These are phyloP conservation scores for Amauroascus verrucosus DNA, from an alignment of 2,329 filamentous ascomycete species.

Conservation along the genomic window DNA sequence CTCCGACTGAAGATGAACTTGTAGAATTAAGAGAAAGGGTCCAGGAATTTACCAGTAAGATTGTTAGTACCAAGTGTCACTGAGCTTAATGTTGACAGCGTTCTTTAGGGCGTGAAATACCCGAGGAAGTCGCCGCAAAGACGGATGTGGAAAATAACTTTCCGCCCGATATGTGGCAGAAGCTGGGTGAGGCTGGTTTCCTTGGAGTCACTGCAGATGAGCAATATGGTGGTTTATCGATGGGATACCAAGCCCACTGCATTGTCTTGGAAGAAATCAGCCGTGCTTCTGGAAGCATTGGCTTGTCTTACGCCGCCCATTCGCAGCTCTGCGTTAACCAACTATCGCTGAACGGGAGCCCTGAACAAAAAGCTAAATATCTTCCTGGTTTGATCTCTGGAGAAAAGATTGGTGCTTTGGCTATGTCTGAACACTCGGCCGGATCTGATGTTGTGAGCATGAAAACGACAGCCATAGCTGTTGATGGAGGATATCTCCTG, in stretches of 20 bases:
- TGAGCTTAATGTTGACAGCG: neutral
- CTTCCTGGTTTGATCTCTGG: conserved; percentile 74
- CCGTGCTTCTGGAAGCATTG: conserved; percentile 64
- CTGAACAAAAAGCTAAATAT: conserved; percentile 68
- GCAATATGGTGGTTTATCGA: conserved; percentile 73
- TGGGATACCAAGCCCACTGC: conserved; percentile 96
- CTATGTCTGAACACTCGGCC: conserved; percentile 88
- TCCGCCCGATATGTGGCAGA: conserved; percentile 83
- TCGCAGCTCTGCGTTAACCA: conserved; percentile 96
- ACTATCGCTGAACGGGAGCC: conserved; percentile 74
- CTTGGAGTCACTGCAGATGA: conserved; percentile 90
- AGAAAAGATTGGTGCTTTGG: conserved; percentile 71
- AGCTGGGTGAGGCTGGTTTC: conserved; percentile 82
- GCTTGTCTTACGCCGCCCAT: conserved; percentile 87
- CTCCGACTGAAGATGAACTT: conserved; percentile 62
- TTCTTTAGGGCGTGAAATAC: conserved; percentile 62
- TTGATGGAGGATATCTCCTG: conserved; percentile 74
- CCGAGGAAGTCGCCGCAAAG: conserved; percentile 66
- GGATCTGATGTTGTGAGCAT: conserved; percentile 93
- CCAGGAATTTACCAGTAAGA: conserved; percentile 65
- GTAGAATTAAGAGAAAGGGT: conserved; percentile 72
- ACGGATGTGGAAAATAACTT: conserved; percentile 87
- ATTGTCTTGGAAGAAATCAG: conserved; percentile 92
- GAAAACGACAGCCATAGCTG: conserved; percentile 71
- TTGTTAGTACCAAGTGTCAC: too few relatives aligned